Base-by-base conservation (phyloP, 352 stramenopile genomes). In the Aphanomyces stellatus region DNA sequence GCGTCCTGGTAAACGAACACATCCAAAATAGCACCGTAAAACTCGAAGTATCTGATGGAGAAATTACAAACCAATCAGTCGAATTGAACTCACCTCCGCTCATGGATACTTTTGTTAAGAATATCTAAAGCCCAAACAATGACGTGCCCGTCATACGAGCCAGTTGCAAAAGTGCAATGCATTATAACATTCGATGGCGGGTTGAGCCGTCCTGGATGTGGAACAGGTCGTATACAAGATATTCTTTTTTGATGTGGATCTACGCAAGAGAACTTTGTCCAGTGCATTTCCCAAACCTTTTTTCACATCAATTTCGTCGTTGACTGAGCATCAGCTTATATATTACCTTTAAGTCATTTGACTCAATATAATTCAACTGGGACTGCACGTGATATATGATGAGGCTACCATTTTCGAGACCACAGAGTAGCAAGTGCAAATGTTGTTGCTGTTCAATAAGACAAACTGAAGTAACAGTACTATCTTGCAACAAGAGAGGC, bases 41-140 rank as follows among this genome's bases (percentile, higher is more conserved):
- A 51, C 34, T 67, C 60, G 57, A 67, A 67, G 27, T 67, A 67
- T 24, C 60, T 67, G 40, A 8, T n/a, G 2, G 25, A 51, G n/a
- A 22, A 17, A 22, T 64, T 6, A 64, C 28, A 4, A 4, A 51
- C 56, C 3, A n/a, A n/a, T n/a, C 19, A 15, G 37, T n/a, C 24
- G n/a, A 28, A 8, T 13, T n/a, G 3, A 55, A 19, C 15, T 8
- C 42, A 67, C 60, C 60, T 25, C 19, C 60, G 60, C 25, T 67
- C 60, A 19, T 42, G n/a, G 15, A 56, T 46, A 8, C 19, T 40
- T 15, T 40, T 19, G n/a, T 49, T 27, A 22, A 51, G 10, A 11
- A 15, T 17, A 48, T 67, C 60, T 13, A 67, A 10, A 15, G 34
- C 60, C 60, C 60, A 67, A 25, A 67, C 60, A 27, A 67, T 67